Conservation (phyloP, 176 grass and related monocot species). For the Phyllostachys edulis region DNA sequence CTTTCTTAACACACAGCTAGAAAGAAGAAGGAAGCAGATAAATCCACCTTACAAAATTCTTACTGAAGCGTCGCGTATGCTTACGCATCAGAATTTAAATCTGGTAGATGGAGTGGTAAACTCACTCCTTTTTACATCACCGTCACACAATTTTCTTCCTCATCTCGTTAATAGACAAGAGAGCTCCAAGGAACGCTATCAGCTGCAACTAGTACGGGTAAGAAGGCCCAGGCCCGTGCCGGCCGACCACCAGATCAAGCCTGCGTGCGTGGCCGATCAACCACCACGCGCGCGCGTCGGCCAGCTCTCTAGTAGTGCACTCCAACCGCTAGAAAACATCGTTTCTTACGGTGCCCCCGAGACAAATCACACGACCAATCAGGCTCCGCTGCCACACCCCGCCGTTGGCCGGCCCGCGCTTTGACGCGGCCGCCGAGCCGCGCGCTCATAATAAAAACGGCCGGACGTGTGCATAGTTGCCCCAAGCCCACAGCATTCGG, state of each 20-base stretch:
- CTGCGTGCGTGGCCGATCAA: neutral
- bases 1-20: too few species aligned
- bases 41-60: too few species aligned
- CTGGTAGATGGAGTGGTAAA: too few species aligned
- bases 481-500: neutral
- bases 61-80: too few species aligned
- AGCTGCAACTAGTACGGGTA: too few species aligned
- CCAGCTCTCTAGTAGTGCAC: neutral
- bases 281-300: neutral
- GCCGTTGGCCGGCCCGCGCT: conserved; percentile 1
- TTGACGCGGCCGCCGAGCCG: neutral
- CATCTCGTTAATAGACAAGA: too few species aligned
- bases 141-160: too few species aligned
- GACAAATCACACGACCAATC: neutral
- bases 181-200: too few species aligned
- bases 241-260: conserved; percentile 1
- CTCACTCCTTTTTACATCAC: too few species aligned
- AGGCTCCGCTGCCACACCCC: neutral
- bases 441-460: conserved; percentile 22
- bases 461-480: neutral
- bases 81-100: too few species aligned
- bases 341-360: neutral
- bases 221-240: neutral
- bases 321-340: neutral
- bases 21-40: too few species aligned